phyloP scores from a whole-genome alignment of 495 filamentous ascomycete species.

The Neurospora africana region DNA sequence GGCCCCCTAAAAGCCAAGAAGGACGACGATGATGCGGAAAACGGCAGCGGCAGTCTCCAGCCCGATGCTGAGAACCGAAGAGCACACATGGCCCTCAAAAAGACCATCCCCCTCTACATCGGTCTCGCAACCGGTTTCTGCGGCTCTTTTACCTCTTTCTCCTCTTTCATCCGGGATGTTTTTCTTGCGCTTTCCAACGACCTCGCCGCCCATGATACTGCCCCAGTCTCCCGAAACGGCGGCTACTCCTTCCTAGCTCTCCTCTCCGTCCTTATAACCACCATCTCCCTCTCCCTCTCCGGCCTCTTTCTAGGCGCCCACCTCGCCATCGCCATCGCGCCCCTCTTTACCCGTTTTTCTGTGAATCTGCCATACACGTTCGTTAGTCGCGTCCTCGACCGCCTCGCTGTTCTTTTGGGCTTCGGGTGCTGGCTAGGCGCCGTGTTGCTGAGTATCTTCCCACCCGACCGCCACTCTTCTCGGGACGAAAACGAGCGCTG shows the following conservation, averaged over 20 bases:
- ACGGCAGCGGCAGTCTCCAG: too few relatives aligned
- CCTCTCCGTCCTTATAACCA: constrained; percentile 57
- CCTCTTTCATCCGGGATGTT: constrained; percentile 72
- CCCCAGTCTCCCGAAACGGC: constrained; percentile 42
- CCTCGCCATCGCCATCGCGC: constrained; percentile 53
- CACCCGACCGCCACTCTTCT: constrained; percentile 48
- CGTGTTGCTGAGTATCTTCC: constrained; percentile 61
- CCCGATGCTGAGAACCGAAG: too few relatives aligned
- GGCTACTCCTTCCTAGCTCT: constrained; percentile 79
- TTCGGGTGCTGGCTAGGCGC: constrained; percentile 72
- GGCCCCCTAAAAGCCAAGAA: too few relatives aligned
- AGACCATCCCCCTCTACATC: constrained; percentile 81
- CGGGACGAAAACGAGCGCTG: constrained; percentile 47
- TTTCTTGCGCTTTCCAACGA: constrained; percentile 80
- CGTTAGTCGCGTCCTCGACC: constrained; percentile 53
- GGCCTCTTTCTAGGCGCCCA: constrained; percentile 68
- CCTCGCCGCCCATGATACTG: not conserved
- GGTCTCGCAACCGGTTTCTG: constrained; percentile 91
- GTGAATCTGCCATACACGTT: constrained; percentile 50
- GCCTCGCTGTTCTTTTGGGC: constrained; percentile 47
- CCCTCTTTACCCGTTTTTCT: constrained; percentile 17
- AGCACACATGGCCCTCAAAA: constrained; percentile 52
- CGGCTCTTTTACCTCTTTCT: constrained; percentile 87
- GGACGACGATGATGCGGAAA: constrained; percentile 21
- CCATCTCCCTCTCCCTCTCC: constrained; percentile 55